Evolutionary conservation across 805 yeast species (phyloP).

Genomic region (Pichia nakasei): DNA sequence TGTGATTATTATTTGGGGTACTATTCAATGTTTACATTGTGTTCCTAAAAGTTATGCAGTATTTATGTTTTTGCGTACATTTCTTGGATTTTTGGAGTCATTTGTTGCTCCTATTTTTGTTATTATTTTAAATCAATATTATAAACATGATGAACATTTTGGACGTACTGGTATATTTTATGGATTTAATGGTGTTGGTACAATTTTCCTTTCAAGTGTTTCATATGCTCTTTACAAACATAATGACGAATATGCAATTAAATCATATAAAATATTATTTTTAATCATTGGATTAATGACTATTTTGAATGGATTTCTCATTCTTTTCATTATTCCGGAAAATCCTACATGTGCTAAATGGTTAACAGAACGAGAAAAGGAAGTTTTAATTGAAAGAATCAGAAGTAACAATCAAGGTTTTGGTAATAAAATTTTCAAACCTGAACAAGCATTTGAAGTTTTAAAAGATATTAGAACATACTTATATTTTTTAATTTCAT

Average conservation of each 20-base stretch:
- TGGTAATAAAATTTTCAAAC: slow-evolving; percentile 31
- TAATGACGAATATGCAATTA: slow-evolving; percentile 17
- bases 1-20: slow-evolving; percentile 38
- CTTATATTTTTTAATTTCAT: slow-evolving; percentile 42
- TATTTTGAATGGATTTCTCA: slow-evolving; percentile 38
- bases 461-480: slow-evolving; percentile 43
- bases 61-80: slow-evolving; percentile 36
- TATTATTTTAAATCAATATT: slow-evolving; percentile 25
- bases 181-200: slow-evolving; percentile 35
- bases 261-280: slow-evolving; percentile 54
- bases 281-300: slow-evolving; percentile 55
- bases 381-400: slow-evolving; percentile 23
- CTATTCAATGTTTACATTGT: slow-evolving; percentile 41
- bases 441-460: slow-evolving; percentile 50
- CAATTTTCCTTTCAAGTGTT: slow-evolving; percentile 40
- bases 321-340: slow-evolving; percentile 34
- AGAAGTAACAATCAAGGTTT: slow-evolving; percentile 30
- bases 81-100: slow-evolving; percentile 36
- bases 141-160: slow-evolving; percentile 22
- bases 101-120: slow-evolving; percentile 26
- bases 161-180: slow-evolving; percentile 19
- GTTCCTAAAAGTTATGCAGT: slow-evolving; percentile 37
- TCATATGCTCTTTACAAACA: slow-evolving; percentile 37
- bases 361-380: slow-evolving; percentile 30
- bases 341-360: slow-evolving; percentile 27